Percentiles rank a stretch among this genome's conserved stretches.
phyloP scores from a whole-genome alignment of 208 protist genomes.

The Tritrichomonas musculus region DNA sequence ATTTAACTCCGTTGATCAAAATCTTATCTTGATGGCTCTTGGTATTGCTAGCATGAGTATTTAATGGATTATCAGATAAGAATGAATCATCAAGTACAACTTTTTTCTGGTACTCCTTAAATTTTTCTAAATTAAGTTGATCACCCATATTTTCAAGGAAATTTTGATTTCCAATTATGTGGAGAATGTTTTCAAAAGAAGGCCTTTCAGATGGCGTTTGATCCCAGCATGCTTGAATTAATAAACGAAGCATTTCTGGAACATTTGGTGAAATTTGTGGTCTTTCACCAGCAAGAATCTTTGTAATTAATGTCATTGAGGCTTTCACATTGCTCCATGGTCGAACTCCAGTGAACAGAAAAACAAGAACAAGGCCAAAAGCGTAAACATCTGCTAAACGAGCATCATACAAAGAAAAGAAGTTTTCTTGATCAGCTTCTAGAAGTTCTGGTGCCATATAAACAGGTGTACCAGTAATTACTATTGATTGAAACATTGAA shows the following conservation, averaged over 20 bases:
- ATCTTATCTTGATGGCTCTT: no score
- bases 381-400: constrained; percentile 7
- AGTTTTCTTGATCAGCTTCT: not conserved
- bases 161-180: no score
- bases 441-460: constrained; percentile 1
- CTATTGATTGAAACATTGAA: not conserved
- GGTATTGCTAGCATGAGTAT: no score
- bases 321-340: not conserved
- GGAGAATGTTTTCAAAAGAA: no score
- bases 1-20: no score
- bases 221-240: not conserved
- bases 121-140: no score
- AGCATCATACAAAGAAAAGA: no score
- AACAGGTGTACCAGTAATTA: not conserved
- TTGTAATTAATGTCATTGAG: not conserved
- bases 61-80: no score
- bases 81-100: no score
- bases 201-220: not conserved
- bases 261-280: not conserved
- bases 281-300: not conserved
- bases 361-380: not conserved
- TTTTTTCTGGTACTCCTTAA: no score
- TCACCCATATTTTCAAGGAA: no score
- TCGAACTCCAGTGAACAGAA: not conserved
- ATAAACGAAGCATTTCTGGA: no score